phyloP scores from a whole-genome alignment of 208 protist species.

The Giardia duodenalis region DNA sequence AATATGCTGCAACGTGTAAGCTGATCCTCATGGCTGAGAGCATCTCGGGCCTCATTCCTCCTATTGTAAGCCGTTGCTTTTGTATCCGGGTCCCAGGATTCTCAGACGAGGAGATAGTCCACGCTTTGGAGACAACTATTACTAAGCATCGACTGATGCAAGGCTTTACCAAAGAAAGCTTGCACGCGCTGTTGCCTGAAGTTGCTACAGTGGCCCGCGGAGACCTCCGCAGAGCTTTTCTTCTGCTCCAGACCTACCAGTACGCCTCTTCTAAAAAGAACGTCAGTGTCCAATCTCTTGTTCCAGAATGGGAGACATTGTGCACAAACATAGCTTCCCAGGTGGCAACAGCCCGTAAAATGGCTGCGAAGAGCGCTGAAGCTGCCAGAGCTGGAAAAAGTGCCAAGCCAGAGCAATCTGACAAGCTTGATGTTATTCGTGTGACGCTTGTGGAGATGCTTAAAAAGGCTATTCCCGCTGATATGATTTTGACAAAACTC shows the following conservation, averaged over 20 bases:
- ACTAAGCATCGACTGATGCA: neutral
- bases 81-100: neutral
- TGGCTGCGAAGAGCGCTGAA: no score
- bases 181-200: neutral
- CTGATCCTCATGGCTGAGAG: neutral
- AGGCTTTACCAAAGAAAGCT: neutral
- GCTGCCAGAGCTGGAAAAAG: no score
- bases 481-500: neutral
- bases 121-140: neutral
- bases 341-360: neutral
- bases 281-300: neutral
- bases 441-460: neutral
- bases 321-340: neutral
- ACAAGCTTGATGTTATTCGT: neutral
- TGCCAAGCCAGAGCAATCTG: neutral
- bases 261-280: neutral
- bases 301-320: neutral
- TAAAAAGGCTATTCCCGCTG: neutral
- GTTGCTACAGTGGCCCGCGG: neutral
- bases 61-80: conserved; percentile 11
- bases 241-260: neutral
- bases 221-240: neutral
- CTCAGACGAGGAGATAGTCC: neutral
- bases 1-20: conserved; percentile 2
- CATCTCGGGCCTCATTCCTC: neutral